These are phyloP conservation scores for Blastocladiella emersonii DNA, from an alignment of 371 early-diverging fungal species.

Conservation along the genomic window DNA sequence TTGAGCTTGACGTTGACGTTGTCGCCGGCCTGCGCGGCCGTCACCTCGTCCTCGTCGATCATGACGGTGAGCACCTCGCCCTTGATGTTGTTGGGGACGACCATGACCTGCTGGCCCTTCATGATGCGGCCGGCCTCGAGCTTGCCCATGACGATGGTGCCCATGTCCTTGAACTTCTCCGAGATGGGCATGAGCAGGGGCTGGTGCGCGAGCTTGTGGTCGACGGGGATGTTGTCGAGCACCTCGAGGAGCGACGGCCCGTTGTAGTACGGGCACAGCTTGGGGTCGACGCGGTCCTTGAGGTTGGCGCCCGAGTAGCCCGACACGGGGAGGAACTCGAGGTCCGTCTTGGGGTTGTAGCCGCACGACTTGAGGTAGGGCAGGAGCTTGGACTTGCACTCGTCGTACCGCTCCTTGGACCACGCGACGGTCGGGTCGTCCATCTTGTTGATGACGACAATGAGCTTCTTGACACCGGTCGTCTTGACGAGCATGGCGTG, in stretches of 20 bases:
- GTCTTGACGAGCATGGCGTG: slow-evolving; percentile 96
- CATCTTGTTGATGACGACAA: slow-evolving; percentile 97
- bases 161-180: slow-evolving; percentile 95
- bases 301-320: slow-evolving; percentile 93
- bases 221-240: slow-evolving; percentile 62
- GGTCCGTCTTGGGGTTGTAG: slow-evolving; percentile 77
- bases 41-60: slow-evolving; percentile 68
- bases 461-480: slow-evolving; percentile 79
- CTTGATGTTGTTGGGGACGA: slow-evolving; percentile 80
- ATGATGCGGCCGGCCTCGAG: slow-evolving; percentile 82
- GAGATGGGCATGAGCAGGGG: slow-evolving; percentile 87
- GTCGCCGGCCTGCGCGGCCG: slow-evolving; percentile 74
- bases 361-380: slow-evolving; percentile 88
- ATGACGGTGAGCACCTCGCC: slow-evolving; percentile 70
- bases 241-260: slow-evolving; percentile 88
- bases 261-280: slow-evolving; percentile 59
- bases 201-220: slow-evolving; percentile 68
- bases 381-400: slow-evolving; percentile 61
- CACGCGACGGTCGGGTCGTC: slow-evolving; percentile 92
- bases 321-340: slow-evolving; percentile 82
- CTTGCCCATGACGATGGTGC: slow-evolving; percentile 87
- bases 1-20: slow-evolving; percentile 79
- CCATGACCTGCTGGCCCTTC: slow-evolving; percentile 61
- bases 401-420: slow-evolving; percentile 86
- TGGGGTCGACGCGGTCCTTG: slow-evolving; percentile 55